Percentiles rank a stretch among this genome's conserved stretches.
Evolutionary conservation across 176 grass and related monocot genomes (phyloP).

Genomic region (Neostapfia colusana): DNA sequence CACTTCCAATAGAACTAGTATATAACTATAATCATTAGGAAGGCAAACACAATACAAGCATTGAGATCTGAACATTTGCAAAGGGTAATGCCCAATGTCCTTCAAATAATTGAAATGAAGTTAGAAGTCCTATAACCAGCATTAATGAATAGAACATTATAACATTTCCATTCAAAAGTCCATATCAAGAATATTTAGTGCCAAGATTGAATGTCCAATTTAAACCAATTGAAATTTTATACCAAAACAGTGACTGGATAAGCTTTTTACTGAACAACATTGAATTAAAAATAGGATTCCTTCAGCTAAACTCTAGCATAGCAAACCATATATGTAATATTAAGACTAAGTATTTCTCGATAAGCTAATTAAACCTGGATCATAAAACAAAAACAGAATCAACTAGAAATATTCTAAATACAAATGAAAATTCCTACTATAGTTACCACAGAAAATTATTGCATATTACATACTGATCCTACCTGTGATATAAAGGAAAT

Average conservation of each 20-base stretch:
- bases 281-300: neutral
- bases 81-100: neutral
- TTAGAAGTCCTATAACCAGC: neutral
- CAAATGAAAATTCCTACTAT: conserved; percentile 18
- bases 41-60: neutral
- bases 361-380: neutral
- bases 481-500: conserved; percentile 99
- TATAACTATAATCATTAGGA: neutral
- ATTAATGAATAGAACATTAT: neutral
- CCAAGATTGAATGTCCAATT: neutral
- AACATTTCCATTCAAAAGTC: neutral
- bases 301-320: conserved; percentile 10
- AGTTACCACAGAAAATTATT: conserved; percentile 18
- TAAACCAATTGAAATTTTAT: neutral
- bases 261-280: neutral
- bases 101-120: conserved; percentile 17
- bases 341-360: neutral
- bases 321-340: neutral
- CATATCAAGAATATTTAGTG: neutral
- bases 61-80: conserved; percentile 27
- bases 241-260: neutral
- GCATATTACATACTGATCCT: conserved; percentile 31
- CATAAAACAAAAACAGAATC: neutral
- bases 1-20: neutral
- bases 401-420: conserved; percentile 12